phyloP scores from a whole-genome alignment of 1,284 basidiomycete species.

The Ustilago shanxiensis region DNA sequence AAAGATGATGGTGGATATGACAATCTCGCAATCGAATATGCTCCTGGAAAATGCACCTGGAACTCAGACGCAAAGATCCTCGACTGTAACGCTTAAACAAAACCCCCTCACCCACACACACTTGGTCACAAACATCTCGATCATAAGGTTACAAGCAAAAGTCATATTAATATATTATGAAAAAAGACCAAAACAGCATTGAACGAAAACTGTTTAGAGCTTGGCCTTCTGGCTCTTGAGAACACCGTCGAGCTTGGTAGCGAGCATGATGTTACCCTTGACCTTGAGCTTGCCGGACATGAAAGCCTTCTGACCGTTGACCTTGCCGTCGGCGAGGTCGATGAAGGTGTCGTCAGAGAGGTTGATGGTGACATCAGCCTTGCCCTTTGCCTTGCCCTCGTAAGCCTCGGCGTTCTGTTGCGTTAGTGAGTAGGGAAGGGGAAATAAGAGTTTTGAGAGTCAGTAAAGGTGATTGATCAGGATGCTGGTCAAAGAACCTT shows the following conservation, averaged over 20 bases:
- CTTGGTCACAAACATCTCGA: neutral
- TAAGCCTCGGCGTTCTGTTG: conserved; percentile 64
- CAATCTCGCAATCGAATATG: neutral
- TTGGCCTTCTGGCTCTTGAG: conserved; percentile 67
- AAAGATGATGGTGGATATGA: neutral
- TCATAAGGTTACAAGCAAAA: neutral
- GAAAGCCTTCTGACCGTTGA: conserved; percentile 71
- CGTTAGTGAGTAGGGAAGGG: conserved; percentile 9
- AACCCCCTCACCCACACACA: neutral
- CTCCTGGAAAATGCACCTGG: neutral
- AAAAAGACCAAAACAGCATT: neutral
- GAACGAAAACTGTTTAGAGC: conserved; percentile 46
- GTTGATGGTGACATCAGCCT: conserved; percentile 70
- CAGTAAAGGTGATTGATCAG: neutral
- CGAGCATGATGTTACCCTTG: conserved; percentile 69
- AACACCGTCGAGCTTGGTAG: conserved; percentile 66
- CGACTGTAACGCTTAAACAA: neutral
- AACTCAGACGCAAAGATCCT: neutral
- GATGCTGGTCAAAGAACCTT: no score
- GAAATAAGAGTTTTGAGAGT: conserved; percentile 9
- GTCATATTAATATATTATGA: conserved; percentile 1
- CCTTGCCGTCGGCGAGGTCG: conserved; percentile 69
- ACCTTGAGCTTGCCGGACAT: conserved; percentile 69
- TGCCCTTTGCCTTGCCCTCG: conserved; percentile 69
- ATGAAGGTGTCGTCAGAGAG: conserved; percentile 67